phyloP scores from a whole-genome alignment of 768 basidiomycete genomes.

The Russula foetens region DNA sequence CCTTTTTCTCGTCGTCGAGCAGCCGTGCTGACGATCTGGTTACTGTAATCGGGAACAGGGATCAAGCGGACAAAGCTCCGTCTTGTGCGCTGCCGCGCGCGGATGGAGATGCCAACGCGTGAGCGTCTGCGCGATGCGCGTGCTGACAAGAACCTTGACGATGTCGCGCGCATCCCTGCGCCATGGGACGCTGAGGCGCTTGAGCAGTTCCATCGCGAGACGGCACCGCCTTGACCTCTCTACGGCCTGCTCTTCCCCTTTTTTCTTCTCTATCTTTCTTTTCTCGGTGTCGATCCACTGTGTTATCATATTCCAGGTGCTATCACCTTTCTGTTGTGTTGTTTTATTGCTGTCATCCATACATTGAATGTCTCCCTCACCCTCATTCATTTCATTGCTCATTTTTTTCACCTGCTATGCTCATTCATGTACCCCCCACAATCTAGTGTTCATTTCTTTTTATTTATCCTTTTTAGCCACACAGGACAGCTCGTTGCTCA shows the following conservation, averaged over 20 bases:
- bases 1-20: neutral
- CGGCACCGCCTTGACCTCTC: neutral
- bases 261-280: neutral
- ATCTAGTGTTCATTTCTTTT: neutral
- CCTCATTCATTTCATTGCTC: neutral
- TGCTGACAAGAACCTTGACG: conserved; percentile 72
- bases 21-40: conserved; percentile 1
- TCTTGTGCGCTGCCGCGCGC: conserved; percentile 65
- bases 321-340: neutral
- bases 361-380: neutral
- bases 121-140: conserved; percentile 71
- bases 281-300: neutral
- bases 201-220: conserved; percentile 10
- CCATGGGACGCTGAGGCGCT: conserved; percentile 35
- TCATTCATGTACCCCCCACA: neutral
- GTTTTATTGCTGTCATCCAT: neutral
- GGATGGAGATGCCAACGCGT: conserved; percentile 68
- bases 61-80: conserved; percentile 80
- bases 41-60: conserved; percentile 38
- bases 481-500: neutral
- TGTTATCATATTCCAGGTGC: neutral
- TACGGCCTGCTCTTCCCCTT: neutral
- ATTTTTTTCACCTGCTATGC: neutral
- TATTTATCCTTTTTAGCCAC: neutral
- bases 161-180: conserved; percentile 59